phyloP scores from a whole-genome alignment of 2,329 filamentous ascomycete genomes.

The Paecilomyces formosus region DNA sequence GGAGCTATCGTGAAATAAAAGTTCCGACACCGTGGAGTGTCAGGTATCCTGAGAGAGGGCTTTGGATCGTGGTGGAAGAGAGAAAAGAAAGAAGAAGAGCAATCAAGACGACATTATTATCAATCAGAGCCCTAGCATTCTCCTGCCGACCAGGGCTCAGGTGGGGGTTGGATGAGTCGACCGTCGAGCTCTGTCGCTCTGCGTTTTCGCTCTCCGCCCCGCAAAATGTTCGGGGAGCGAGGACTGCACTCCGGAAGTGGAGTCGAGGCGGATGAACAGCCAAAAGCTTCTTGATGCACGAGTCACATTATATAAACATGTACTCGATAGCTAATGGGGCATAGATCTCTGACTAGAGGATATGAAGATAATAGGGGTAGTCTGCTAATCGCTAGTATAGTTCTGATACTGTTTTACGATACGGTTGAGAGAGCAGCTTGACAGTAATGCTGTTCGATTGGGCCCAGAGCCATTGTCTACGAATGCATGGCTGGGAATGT shows the following conservation, averaged over 20 bases:
- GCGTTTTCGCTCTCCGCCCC: neutral
- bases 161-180: neutral
- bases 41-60: neutral
- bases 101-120: neutral
- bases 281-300: neutral
- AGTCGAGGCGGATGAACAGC: neutral
- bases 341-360: neutral
- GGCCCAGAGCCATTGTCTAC: neutral
- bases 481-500: neutral
- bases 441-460: neutral
- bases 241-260: neutral
- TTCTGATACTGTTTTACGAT: neutral
- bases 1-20: neutral
- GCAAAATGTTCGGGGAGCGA: neutral
- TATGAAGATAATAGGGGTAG: neutral
- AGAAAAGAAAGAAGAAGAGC: neutral
- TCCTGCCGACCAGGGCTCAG: neutral
- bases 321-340: neutral
- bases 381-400: no score
- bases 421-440: neutral
- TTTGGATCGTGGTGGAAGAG: neutral
- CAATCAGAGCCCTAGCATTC: neutral
- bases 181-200: neutral
- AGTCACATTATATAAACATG: neutral
- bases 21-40: neutral